Base-by-base conservation (phyloP, 2,329 filamentous ascomycete genomes). In the Fusarium compactum region DNA sequence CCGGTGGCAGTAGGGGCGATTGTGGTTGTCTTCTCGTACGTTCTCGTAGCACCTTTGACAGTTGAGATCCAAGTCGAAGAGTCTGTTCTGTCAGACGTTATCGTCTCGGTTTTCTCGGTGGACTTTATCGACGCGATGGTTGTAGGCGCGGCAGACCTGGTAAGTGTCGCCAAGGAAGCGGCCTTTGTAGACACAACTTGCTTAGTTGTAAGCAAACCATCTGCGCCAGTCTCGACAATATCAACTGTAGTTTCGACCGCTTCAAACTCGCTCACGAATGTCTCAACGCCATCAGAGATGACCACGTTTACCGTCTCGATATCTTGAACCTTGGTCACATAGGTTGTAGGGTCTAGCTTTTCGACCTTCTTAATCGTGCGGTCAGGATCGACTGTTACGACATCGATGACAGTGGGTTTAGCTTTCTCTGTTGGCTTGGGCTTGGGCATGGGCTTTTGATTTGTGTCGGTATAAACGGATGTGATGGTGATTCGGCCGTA, bases 401-500 rank as follows among this genome's bases (percentile, higher is more conserved):
- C 58, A 22, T 76, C 51, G n/a, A 76, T 55, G 25, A 76, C 66
- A 2, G 69, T 62, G 2, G 66, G 71, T 16, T 74, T 60, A 2
- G 72, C 69, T 24, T 74, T 72, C 24, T 58, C 51, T 5, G 53
- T 58, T 16, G 61, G 57, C 22, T 62, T 68, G 14, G 44, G 44
- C 6, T 58, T 53, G 8, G 22, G 41, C 25, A 59, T 55, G 4
- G 67, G 65, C 40, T 58, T 65, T 43, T 67, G 60, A 2, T 65
- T 53, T 12, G 72, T 56, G 5, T 70, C 59, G 6, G 73, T 75
- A 20, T 69, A 73, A 6, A 69, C 54, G 20, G 70, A 72, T 1
- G 72, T 76, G n/a, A 76, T 69, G 1, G 74, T 76, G 43, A 74
- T 71, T 52, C 63, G 63, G 3, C 73, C 74, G 18, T 74, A 69